Conservation (phyloP, 2,329 filamentous ascomycete genomes). For the Exutisphaerella laricina region DNA sequence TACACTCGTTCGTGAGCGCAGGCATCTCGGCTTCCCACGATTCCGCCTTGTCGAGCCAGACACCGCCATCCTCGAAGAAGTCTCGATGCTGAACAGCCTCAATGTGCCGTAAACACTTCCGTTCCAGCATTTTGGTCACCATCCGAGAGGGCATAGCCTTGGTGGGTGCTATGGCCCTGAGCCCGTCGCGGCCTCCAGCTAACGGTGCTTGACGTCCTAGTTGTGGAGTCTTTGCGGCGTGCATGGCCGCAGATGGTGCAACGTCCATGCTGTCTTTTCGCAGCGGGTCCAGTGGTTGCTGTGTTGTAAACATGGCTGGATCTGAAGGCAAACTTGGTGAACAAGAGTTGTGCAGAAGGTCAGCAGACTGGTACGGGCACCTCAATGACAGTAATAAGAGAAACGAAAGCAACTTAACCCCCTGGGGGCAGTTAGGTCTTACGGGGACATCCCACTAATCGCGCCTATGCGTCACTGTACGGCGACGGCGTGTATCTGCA, state of each 20-base stretch:
- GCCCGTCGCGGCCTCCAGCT: constrained; percentile 7
- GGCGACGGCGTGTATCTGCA: background rate
- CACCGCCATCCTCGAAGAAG: constrained; percentile 9
- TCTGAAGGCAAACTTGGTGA: background rate
- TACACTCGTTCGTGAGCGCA: background rate
- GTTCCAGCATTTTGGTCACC: constrained; percentile 6
- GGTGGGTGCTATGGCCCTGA: constrained; percentile 1
- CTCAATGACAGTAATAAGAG: background rate
- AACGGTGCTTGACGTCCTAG: constrained; percentile 2
- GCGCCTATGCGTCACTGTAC: constrained; percentile 4
- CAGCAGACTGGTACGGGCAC: background rate
- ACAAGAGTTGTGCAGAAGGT: background rate
- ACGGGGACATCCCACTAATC: background rate
- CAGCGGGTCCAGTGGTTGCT: constrained; percentile 8
- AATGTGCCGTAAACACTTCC: constrained; percentile 10
- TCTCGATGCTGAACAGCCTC: constrained; percentile 8
- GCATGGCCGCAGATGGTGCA: background rate
- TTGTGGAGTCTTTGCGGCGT: background rate
- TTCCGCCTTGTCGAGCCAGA: constrained; percentile 7
- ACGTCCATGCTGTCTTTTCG: constrained; percentile 11
- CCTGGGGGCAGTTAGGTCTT: background rate
- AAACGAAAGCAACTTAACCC: background rate
- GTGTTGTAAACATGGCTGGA: constrained; percentile 6
- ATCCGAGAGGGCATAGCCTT: constrained; percentile 6
- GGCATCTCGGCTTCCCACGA: constrained; percentile 10